Evolutionary conservation across 768 basidiomycete species (phyloP).

Genomic region (Lactarius pseudohatsudake): DNA sequence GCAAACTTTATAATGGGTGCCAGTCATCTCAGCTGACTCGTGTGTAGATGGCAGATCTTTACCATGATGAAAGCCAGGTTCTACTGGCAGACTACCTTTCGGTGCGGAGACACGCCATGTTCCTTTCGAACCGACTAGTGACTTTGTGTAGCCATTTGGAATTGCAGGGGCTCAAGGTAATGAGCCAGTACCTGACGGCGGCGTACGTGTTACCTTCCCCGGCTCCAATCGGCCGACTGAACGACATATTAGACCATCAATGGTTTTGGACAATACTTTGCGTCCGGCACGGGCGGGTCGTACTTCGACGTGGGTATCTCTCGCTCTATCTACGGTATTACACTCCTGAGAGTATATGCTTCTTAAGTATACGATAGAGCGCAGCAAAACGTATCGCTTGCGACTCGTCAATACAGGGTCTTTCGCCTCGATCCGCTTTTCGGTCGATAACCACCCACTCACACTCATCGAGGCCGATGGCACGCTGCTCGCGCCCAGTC

Average conservation of each 20-base stretch:
- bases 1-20: background rate
- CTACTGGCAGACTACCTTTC: constrained; percentile 33
- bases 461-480: constrained; percentile 52
- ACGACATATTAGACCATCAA: constrained; percentile 33
- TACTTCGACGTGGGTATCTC: constrained; percentile 33
- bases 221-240: background rate
- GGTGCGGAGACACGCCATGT: constrained; percentile 25
- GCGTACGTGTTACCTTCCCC: constrained; percentile 27
- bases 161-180: constrained; percentile 36
- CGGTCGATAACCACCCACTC: constrained; percentile 47
- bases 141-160: constrained; percentile 32
- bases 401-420: constrained; percentile 50
- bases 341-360: constrained; percentile 28
- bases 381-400: constrained; percentile 44
- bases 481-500: constrained; percentile 41
- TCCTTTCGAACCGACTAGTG: background rate
- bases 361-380: constrained; percentile 38
- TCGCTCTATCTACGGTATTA: background rate
- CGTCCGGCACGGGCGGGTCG: constrained; percentile 32
- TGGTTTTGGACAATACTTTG: constrained; percentile 37
- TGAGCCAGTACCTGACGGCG: constrained; percentile 39
- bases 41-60: constrained; percentile 42
- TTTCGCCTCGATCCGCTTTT: constrained; percentile 47
- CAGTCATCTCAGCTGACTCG: background rate
- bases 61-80: constrained; percentile 32